Evolutionary conservation across 2,329 filamentous ascomycete species (phyloP), one percentile per base, ranked within the genome.

Genomic region (Pezicula neosporulosa): DNA sequence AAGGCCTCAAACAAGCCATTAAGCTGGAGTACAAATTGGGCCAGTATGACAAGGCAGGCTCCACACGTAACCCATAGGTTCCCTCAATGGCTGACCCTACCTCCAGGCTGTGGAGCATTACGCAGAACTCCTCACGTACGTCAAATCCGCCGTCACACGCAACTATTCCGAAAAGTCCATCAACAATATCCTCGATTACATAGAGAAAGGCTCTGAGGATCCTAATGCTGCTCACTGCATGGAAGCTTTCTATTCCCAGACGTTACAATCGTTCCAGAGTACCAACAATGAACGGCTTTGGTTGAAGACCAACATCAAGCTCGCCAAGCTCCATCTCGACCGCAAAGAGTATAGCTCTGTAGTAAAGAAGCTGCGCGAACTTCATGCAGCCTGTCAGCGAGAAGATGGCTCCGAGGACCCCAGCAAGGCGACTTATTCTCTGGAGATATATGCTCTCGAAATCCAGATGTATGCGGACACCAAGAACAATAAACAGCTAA

Each of bases 141-240:
- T 97, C 73, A 96, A 94, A 70, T 95, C 90, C 3, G 93, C 93
- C 7, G 93, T 99, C 44, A 97, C 94, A 38, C 85, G 94, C 56
- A 99, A 97, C 72, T 97, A 97, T 72, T 97, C 94, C 1, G 94
- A 99, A 71, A 97, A 97, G 70, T 97, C 93, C 12, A 96, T 99
- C 75, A 97, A 97, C 74, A 97, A 97, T 70, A 96, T 99, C 86
- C 84, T 99, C 44, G 94, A 97, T 73, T 96, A 88, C 68, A 94
- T 99, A 59, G 93, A 97, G 70, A 97, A 97, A 72, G 89, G 83
- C n/a, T 78, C 83, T 12, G 80, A 86, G 37, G 86, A 86, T 51
- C 81, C 84, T 7, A 82, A 85, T 41, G 85, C 88, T 21, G 87
- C 87, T 63, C 77, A 82, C 56, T 93, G 87, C 70, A 95, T 97